Conservation (phyloP, 2,329 filamentous ascomycete species). For the Nemania sp. region DNA sequence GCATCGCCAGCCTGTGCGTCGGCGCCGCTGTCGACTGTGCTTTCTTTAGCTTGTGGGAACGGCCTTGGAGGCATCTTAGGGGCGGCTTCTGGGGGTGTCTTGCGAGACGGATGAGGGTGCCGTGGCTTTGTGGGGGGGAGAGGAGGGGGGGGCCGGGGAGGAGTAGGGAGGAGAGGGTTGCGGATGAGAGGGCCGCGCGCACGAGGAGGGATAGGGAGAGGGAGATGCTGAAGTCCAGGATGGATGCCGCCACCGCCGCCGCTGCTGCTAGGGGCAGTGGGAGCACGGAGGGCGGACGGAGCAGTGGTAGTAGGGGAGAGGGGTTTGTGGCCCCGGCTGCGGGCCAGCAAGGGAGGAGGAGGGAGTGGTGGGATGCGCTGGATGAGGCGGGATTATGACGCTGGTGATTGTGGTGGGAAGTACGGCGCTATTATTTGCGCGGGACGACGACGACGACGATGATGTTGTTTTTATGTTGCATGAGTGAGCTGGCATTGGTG, state of each 20-base stretch:
- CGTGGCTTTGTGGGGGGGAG: conserved; percentile 44
- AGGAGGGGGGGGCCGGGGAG: conserved; percentile 26
- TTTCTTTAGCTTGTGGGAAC: conserved; percentile 77
- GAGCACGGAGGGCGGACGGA: conserved; percentile 39
- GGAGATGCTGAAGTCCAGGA: conserved; percentile 58
- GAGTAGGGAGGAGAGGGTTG: conserved; percentile 53
- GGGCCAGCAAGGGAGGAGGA: conserved; percentile 31
- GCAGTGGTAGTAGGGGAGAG: conserved; percentile 58
- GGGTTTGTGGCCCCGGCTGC: conserved; percentile 31
- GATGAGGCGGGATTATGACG: conserved; percentile 38
- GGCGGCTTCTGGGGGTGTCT: conserved; percentile 52
- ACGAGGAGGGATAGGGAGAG: conserved; percentile 55
- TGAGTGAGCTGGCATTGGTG: not conserved
- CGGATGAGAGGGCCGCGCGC: conserved; percentile 57
- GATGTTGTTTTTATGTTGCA: not conserved
- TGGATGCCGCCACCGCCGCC: not conserved
- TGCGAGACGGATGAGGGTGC: conserved; percentile 41
- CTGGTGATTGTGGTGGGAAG: not conserved
- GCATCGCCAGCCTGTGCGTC: conserved; percentile 68
- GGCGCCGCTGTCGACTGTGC: conserved; percentile 76
- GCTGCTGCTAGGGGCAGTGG: not conserved
- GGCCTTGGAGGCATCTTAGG: conserved; percentile 73
- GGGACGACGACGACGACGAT: not conserved
- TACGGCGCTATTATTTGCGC: not conserved
- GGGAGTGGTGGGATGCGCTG: conserved; percentile 57